phyloP scores from a whole-genome alignment of 768 basidiomycete genomes.

The Mrakia frigida region DNA sequence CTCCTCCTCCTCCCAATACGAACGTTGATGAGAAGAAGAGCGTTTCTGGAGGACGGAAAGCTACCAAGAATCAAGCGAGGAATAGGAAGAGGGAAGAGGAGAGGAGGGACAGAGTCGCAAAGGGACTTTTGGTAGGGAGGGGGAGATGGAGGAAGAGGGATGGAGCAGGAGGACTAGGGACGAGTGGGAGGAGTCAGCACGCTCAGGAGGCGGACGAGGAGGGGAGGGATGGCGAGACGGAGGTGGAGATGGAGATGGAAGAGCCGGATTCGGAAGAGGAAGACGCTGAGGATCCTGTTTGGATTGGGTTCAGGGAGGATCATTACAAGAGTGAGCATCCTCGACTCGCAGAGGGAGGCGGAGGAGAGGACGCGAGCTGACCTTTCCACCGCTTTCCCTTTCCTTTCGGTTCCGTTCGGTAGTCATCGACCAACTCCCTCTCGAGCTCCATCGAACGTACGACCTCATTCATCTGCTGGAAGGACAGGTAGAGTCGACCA shows the following conservation, averaged over 20 bases:
- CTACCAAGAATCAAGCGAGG: background rate
- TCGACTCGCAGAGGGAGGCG: background rate
- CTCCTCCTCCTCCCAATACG: no score
- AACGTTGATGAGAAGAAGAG: no score
- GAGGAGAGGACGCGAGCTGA: background rate
- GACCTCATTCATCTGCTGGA: constrained; percentile 43
- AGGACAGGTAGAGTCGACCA: constrained; percentile 39
- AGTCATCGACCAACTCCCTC: constrained; percentile 43
- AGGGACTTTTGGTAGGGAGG: no score
- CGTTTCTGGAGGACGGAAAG: no score
- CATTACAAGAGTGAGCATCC: background rate
- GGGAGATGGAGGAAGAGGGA: no score
- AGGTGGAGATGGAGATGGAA: background rate
- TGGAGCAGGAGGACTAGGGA: no score
- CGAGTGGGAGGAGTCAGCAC: background rate
- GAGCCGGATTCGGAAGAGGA: background rate
- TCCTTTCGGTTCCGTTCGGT: background rate
- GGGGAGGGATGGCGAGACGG: background rate
- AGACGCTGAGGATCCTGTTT: background rate
- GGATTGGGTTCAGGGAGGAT: background rate
- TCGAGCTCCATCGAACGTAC: constrained; percentile 44
- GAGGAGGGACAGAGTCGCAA: background rate
- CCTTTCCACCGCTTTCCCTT: background rate
- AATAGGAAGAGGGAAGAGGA: background rate
- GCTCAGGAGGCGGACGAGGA: background rate